Evolutionary conservation across 2,329 filamentous ascomycete genomes (phyloP).

Genomic region (Cytospora mali): DNA sequence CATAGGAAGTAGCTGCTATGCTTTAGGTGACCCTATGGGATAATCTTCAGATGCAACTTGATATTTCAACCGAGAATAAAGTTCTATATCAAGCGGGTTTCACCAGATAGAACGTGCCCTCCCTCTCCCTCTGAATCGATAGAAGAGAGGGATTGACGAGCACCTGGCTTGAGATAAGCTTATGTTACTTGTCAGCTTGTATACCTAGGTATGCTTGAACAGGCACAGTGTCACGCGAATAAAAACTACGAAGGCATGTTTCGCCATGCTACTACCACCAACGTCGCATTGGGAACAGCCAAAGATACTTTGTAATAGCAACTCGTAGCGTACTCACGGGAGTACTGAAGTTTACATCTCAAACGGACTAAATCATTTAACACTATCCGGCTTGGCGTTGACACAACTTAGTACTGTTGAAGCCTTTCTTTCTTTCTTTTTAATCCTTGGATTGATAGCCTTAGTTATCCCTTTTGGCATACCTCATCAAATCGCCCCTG

Average conservation of each 20-base stretch:
- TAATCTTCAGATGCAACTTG: too few relatives aligned
- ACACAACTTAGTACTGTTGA: background rate
- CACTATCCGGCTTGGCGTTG: background rate
- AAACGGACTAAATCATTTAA: background rate
- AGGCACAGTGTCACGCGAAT: too few relatives aligned
- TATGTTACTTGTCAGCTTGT: too few relatives aligned
- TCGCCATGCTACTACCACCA: background rate
- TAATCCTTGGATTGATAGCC: too few relatives aligned
- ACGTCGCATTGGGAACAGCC: background rate
- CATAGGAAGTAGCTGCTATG: slow-evolving; percentile 4
- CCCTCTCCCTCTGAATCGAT: too few relatives aligned
- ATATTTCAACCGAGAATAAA: too few relatives aligned
- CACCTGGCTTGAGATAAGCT: too few relatives aligned
- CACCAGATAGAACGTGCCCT: too few relatives aligned
- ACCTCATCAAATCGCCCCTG: slow-evolving; percentile 46
- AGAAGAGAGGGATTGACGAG: too few relatives aligned
- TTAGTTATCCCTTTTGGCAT: background rate
- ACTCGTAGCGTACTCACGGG: background rate
- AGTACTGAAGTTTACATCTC: background rate
- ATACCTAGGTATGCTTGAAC: too few relatives aligned
- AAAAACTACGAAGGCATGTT: background rate
- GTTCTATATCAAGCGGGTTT: too few relatives aligned
- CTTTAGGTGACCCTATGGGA: background rate
- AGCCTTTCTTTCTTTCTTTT: background rate
- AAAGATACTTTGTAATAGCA: background rate